Base-by-base conservation (phyloP, 805 yeast species). In the Starmerella floris region DNA sequence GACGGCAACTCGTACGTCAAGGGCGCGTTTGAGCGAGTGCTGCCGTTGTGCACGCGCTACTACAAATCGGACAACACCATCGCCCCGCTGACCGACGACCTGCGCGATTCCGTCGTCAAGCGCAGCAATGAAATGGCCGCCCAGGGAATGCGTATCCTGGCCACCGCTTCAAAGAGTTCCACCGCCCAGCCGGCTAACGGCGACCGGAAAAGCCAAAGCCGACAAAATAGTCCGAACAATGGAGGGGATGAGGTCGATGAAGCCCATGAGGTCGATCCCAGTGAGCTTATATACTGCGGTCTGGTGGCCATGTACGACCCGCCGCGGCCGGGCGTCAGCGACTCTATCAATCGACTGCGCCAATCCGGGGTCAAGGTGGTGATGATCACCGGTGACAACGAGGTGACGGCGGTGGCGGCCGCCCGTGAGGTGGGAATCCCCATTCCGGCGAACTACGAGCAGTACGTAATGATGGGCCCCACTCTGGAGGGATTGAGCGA, bases 271-370 rank as follows among this genome's bases (percentile, higher is more conserved):
- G 20, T 15, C 4, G 76, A 79, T 15, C 84, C 96, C 15, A 95
- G 95, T 5, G 78, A 74, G 23, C 67, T 91, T 51, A 67, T 74
- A 2, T 88, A 88, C 56, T 72, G 82, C 51, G 99, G 99, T 11
- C 63, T 91, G 35, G 69, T 84, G 50, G 97, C 95, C 43, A 85
- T 91, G 94, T 84, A 83, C 55, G 99, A 91, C 63, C 99, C 99
- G 9, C 99, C 99, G 44, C 75, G 98, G 56, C 80, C 87, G 9
- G 77, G 79, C 48, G 97, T 91, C 3, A 72, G 74, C 38, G 66
- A 69, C 39, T 81, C 95, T 2, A 73, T 91, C 44, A 72, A 81
- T 30, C 69, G 76, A 50, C 69, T 91, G 44, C 69, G 85, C 67
- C 77, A 77, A 56, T 95, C 97, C 48, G 95, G 97, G 35, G 98